A percentile compares a stretch with the other conserved stretches of the same genome.
Evolutionary conservation across 176 grass and related monocot genomes (phyloP).

Genomic region (Juncus effusus): DNA sequence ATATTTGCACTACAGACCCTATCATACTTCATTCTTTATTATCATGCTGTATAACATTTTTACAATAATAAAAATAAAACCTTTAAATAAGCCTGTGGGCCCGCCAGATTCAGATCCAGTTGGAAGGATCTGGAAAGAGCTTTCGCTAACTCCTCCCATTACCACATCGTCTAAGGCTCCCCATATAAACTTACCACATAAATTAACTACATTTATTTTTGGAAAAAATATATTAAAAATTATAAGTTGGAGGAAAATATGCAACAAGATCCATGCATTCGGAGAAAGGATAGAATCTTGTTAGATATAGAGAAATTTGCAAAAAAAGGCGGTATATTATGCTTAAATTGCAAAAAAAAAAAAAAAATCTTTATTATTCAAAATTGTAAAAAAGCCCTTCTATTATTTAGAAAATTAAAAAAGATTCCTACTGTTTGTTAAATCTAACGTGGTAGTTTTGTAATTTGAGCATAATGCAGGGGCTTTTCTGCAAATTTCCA

Average conservation of each 20-base stretch:
- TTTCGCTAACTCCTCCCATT: conserved; percentile 98
- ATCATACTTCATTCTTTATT: too few relatives aligned
- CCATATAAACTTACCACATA: conserved; percentile 62
- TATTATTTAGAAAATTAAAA: too few relatives aligned
- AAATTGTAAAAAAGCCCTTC: not conserved
- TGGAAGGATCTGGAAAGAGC: conserved; percentile 70
- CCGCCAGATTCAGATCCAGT: conserved; percentile 77
- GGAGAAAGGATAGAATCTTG: not conserved
- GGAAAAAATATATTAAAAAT: not conserved
- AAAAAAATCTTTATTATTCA: not conserved
- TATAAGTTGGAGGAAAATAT: conserved; percentile 1
- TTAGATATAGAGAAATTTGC: not conserved
- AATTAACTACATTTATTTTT: conserved; percentile 42
- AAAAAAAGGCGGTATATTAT: not conserved
- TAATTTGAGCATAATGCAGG: too few relatives aligned
- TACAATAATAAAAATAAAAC: conserved; percentile 32
- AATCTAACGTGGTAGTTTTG: too few relatives aligned
- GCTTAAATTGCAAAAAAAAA: too few relatives aligned
- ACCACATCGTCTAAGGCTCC: conserved; percentile 94
- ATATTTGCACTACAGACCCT: too few relatives aligned
- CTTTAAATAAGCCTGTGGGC: conserved; percentile 93
- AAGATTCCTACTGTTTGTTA: too few relatives aligned
- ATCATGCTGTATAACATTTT: conserved; percentile 9
- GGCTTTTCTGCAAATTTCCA: too few relatives aligned
- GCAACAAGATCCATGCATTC: not conserved